These are phyloP conservation scores for Vaccinium macrocarpon DNA, from an alignment of 148 eudicot genomes.

Conservation along the genomic window DNA sequence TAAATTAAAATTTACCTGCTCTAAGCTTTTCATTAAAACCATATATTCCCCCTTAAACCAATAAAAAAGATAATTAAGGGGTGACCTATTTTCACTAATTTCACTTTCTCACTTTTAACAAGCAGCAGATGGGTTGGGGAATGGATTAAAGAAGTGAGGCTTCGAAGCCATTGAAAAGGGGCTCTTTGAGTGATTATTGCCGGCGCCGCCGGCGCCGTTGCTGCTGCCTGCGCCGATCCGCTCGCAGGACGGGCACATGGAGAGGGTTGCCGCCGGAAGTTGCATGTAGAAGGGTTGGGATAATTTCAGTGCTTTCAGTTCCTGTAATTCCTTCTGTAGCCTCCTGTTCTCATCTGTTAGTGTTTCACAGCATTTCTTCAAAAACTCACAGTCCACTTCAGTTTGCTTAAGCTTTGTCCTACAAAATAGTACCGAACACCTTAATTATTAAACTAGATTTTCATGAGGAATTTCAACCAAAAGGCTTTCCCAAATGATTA, in stretches of 20 bases:
- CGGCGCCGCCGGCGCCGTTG: background rate
- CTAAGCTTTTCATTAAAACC: background rate
- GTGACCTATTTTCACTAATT: background rate
- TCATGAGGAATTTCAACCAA: background rate
- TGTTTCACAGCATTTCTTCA: conserved; percentile 75
- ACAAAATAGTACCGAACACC: background rate
- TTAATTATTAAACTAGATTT: background rate
- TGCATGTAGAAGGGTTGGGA: conserved; percentile 64
- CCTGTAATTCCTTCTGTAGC: conserved; percentile 68
- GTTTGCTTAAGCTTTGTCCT: conserved; percentile 75
- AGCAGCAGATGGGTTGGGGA: conserved; percentile 48
- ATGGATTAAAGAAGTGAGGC: conserved; percentile 39
- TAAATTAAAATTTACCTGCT: conserved; percentile 4
- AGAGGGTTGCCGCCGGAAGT: conserved; percentile 66
- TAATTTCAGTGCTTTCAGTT: conserved; percentile 51
- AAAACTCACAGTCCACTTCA: conserved; percentile 74
- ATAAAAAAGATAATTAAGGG: conserved; percentile 18
- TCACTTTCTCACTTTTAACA: conserved; percentile 20
- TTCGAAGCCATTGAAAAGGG: conserved; percentile 38
- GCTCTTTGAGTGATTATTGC: conserved; percentile 19
- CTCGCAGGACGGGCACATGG: conserved; percentile 85
- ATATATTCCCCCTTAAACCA: conserved; percentile 25
- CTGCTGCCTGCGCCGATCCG: conserved; percentile 32
- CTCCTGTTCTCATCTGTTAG: conserved; percentile 73
- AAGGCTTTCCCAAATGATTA: too few species aligned